Conservation (phyloP, 1,139 yeast species). For the Suhomyces wounanorum region DNA sequence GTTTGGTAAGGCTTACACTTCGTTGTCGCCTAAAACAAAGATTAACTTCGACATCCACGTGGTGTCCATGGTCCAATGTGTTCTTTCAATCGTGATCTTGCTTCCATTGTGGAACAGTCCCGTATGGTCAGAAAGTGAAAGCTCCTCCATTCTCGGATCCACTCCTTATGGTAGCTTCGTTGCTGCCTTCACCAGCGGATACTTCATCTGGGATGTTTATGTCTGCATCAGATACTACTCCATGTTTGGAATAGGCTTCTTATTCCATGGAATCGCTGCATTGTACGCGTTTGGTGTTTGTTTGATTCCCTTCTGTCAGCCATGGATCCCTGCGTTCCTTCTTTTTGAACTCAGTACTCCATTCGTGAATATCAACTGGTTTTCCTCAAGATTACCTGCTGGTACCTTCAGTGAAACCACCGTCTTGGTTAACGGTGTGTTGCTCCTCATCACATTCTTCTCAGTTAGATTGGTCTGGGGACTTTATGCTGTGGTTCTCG, state of each 20-base stretch:
- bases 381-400: slow-evolving; percentile 71
- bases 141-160: slow-evolving; percentile 55
- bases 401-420: slow-evolving; percentile 53
- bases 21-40: slow-evolving; percentile 47
- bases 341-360: slow-evolving; percentile 92
- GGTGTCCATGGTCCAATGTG: slow-evolving; percentile 83
- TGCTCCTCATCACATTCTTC: slow-evolving; percentile 72
- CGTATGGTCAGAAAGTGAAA: slow-evolving; percentile 45
- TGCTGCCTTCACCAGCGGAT: slow-evolving; percentile 72
- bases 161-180: slow-evolving; percentile 77
- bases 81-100: slow-evolving; percentile 55
- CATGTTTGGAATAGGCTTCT: slow-evolving; percentile 79
- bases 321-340: slow-evolving; percentile 83
- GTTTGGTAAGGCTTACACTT: slow-evolving; percentile 51
- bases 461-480: slow-evolving; percentile 85
- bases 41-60: slow-evolving; percentile 85
- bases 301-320: slow-evolving; percentile 53
- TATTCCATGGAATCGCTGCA: slow-evolving; percentile 85
- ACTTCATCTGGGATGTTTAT: slow-evolving; percentile 87
- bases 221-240: slow-evolving; percentile 63
- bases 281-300: slow-evolving; percentile 67
- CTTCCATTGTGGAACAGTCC: slow-evolving; percentile 62
- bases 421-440: slow-evolving; percentile 67
- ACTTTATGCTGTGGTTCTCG: slow-evolving; percentile 61
- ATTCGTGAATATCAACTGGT: slow-evolving; percentile 90